Base-by-base conservation (phyloP, 2,329 filamentous ascomycete species). In the Fusarium dimerum region DNA sequence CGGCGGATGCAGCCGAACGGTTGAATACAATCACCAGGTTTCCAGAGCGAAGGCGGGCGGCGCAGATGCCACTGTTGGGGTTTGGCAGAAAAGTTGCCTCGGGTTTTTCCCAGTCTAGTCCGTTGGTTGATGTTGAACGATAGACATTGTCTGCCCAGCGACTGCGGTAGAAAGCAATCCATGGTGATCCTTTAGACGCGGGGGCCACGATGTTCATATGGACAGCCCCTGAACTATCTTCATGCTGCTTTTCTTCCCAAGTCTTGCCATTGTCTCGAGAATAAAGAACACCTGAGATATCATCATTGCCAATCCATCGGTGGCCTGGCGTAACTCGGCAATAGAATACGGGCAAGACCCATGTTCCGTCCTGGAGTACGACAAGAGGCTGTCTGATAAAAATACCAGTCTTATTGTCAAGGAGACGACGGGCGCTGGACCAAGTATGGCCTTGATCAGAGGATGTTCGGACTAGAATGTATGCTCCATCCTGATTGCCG, bases 61-160 rank as follows among this genome's bases (percentile, higher is more conserved):
- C 68, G 30, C 73, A 72, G 12, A 65, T 75, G 0, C 75, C 74
- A 6, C 73, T 70, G 50, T 77, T 77, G 2, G 75, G 75, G 39
- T 78, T 78, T 1, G 74, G 74, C 1, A 77, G 65, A 1, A 34
- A 30, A 0, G 68, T 76, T 2, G 71, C 56, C 8, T 62, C 54
- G 0, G 74, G 73, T 8, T 59, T 48, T 5, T 60, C 63, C 76
- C 75, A 78, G 34, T 67, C 56, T 3, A 77, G 53, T 0, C 75
- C 71, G 47, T 76, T 66, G 0, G 49, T 10, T 1, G 75, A 78
- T 1, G 67, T 73, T 1, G 75, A 75, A 0, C 69, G 61, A 54
- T 77, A 77, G 7, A 77, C 52, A 6, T 68, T 68, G 45, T 77
- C 75, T 15, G 75, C 75, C 75, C 75, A 77, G 3, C 75, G 67